Evolutionary conservation across 2,329 filamentous ascomycete genomes (phyloP).

Genomic region (Fusarium cicatricum): DNA sequence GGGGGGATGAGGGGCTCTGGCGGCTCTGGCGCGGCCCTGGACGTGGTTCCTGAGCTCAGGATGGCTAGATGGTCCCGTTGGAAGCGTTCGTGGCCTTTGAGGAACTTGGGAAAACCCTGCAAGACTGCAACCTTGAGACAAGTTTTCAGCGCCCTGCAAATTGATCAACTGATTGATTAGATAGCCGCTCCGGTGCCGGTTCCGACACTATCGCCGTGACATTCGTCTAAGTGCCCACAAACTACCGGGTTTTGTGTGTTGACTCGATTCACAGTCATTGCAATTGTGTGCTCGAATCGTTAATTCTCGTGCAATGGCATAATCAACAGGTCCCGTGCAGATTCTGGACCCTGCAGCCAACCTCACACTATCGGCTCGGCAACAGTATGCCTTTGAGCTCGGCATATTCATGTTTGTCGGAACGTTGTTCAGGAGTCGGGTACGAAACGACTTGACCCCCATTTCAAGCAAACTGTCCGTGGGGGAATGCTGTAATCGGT

Average conservation of each 20-base stretch:
- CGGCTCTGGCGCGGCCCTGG: neutral
- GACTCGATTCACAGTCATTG: too few species aligned
- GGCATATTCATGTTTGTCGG: too few species aligned
- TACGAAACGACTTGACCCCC: too few species aligned
- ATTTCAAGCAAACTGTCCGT: neutral
- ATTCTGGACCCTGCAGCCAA: too few species aligned
- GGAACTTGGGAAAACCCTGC: slow-evolving; percentile 13
- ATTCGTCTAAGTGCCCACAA: slow-evolving; percentile 6
- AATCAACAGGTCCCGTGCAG: too few species aligned
- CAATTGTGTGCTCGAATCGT: too few species aligned
- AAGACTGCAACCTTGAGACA: slow-evolving; percentile 12
- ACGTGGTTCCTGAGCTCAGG: slow-evolving; percentile 6
- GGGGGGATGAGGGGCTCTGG: slow-evolving; percentile 9
- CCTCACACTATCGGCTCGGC: too few species aligned
- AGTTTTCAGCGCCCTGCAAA: slow-evolving; percentile 32
- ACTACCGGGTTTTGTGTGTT: neutral
- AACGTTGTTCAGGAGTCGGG: too few species aligned
- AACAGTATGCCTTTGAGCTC: too few species aligned
- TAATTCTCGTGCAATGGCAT: too few species aligned
- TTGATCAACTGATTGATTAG: slow-evolving; percentile 45
- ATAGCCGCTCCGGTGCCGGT: slow-evolving; percentile 20
- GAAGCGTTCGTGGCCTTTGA: slow-evolving; percentile 1
- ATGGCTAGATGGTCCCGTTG: slow-evolving; percentile 12
- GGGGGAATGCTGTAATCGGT: slow-evolving; percentile 10
- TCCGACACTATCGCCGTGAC: neutral